Evolutionary conservation across 768 basidiomycete genomes (phyloP), one percentile per base, ranked within the genome.

Genomic region (Asterophora parasitica): DNA sequence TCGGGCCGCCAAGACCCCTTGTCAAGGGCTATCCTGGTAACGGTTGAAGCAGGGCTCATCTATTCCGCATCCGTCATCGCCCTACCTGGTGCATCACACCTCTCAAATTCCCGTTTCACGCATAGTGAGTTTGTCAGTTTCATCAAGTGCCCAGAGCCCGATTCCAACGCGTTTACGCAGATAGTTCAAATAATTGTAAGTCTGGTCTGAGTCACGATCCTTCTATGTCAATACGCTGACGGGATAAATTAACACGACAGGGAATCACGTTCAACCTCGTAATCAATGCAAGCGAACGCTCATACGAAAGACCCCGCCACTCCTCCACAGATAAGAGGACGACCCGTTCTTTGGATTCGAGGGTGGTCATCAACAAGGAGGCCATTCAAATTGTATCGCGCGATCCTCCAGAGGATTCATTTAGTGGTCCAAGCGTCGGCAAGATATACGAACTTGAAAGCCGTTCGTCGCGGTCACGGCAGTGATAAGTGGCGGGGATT

Each of bases 1-100:
- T 16, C 15, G 23, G 4, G 16, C 19, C 19, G 35, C 0, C 52
- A 51, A n/a, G 55, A 56, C 20, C 49, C 52, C 1, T 46, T 56
- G 8, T 33, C 44, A n/a, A 42, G 52, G 27, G 55, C 55, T 8
- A 51, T 56, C 16, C 49, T 46, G 4, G 44, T 54, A 17, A 56
- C 55, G 15, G 23, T 54, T 1, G 55, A 56, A 30, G 52, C 55
- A 7, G 55, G 55, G 1, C 37, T 56, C 9, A 44, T 56, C 20
- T 56, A 56, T 45, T 42, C 52, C 2, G 16, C 37, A 42, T 50
- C 52, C 16, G 49, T 56, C 16, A 32, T 56, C 27, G 48, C 23
- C 32, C n/a, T 56, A 53, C 19, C 36, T 48, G 6, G 33, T 37
- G 9, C 37, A 42, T 8, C 47, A 48, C 15, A 45, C 40, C 2